Percentiles rank a stretch among this genome's conserved stretches.
Evolutionary conservation across 495 filamentous ascomycete genomes (phyloP).

Genomic region (Neurospora sp.): DNA sequence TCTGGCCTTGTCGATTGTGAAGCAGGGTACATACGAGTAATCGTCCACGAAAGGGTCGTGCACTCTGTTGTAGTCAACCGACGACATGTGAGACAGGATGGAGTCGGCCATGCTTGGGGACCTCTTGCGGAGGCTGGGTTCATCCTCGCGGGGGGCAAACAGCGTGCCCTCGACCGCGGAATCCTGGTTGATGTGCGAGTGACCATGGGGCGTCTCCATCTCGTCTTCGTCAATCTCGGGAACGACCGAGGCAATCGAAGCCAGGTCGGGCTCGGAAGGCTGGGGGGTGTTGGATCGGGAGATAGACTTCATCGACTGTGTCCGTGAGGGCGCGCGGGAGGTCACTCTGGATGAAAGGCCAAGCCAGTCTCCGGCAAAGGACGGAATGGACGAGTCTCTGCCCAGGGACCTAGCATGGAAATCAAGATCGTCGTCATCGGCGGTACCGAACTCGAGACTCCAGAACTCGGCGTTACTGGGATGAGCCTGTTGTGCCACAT

Average conservation of each 20-base stretch:
- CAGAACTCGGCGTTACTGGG: conserved; percentile 48
- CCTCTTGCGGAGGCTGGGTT: conserved; percentile 39
- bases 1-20: conserved; percentile 78
- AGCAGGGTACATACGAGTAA: conserved; percentile 78
- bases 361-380: conserved; percentile 15
- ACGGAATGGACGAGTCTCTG: conserved; percentile 16
- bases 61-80: conserved; percentile 39
- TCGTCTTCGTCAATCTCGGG: conserved; percentile 28
- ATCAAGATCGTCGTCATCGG: conserved; percentile 47
- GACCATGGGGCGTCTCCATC: conserved; percentile 30
- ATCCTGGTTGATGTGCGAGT: conserved; percentile 36
- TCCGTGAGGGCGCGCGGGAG: conserved; percentile 36
- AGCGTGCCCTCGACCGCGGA: conserved; percentile 63
- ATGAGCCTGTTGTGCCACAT: conserved; percentile 24
- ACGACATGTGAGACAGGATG: conserved; percentile 51
- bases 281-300: conserved; percentile 34
- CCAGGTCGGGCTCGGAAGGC: conserved; percentile 34
- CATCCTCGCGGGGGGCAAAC: conserved; percentile 60
- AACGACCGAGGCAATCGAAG: conserved; percentile 6
- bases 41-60: conserved; percentile 65
- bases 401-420: conserved; percentile 24
- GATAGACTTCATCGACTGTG: conserved; percentile 33
- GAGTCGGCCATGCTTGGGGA: conserved; percentile 53
- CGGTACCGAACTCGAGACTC: conserved; percentile 74
- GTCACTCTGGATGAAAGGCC: conserved; percentile 27